Conservation (phyloP, 2,329 filamentous ascomycete genomes). For the Taxawa tesnikishii region DNA sequence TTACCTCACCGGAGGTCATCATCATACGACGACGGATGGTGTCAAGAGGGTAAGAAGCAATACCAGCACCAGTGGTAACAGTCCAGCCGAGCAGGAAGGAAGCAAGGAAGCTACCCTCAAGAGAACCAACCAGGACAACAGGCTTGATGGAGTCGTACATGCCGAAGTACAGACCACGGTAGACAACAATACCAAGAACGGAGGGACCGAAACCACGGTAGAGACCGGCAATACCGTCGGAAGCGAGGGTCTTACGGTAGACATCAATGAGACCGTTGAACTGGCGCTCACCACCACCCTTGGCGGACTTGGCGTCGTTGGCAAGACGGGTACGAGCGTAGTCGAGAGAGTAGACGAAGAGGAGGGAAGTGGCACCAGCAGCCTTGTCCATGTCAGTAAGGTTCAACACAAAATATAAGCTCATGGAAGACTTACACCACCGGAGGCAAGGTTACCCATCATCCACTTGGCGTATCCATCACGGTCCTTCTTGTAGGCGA, state of each 20-base stretch:
- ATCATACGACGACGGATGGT: slow-evolving; percentile 99
- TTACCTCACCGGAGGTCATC: slow-evolving; percentile 80
- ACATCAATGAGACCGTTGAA: slow-evolving; percentile 99
- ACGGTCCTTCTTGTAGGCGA: slow-evolving; percentile 99
- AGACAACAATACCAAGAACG: slow-evolving; percentile 97
- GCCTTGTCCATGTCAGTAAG: slow-evolving; percentile 47
- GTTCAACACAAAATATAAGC: neutral
- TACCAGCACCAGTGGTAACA: slow-evolving; percentile 99
- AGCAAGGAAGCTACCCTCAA: slow-evolving; percentile 98
- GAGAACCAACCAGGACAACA: slow-evolving; percentile 78
- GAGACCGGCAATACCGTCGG: slow-evolving; percentile 97
- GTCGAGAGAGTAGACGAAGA: slow-evolving; percentile 99
- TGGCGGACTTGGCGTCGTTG: slow-evolving; percentile 99
- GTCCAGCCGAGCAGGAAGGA: slow-evolving; percentile 97
- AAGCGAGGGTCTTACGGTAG: slow-evolving; percentile 99
- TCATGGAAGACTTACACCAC: slow-evolving; percentile 67
- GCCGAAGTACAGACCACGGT: slow-evolving; percentile 99
- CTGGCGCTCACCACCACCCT: slow-evolving; percentile 93
- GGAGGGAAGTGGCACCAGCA: slow-evolving; percentile 97
- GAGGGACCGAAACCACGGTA: slow-evolving; percentile 99
- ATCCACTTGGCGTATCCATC: slow-evolving; percentile 99
- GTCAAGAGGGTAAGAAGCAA: slow-evolving; percentile 99
- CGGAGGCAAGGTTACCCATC: slow-evolving; percentile 97
- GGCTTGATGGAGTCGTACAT: slow-evolving; percentile 99
- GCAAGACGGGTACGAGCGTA: slow-evolving; percentile 99